phyloP scores from a whole-genome alignment of 805 yeast species.

The Starmerella sirachaensis region DNA sequence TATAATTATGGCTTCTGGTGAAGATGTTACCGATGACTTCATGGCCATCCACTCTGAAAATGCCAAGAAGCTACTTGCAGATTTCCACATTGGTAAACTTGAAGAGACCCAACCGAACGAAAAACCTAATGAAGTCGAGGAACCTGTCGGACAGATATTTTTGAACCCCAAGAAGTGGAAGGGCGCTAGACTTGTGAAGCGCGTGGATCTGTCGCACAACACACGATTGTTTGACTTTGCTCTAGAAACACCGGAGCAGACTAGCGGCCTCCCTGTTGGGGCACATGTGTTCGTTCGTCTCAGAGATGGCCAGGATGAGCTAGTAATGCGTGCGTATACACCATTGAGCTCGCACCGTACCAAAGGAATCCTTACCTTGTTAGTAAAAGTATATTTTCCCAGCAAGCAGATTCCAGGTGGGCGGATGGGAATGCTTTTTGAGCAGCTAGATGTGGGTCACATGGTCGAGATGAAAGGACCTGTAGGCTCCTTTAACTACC shows the following conservation, averaged over 20 bases:
- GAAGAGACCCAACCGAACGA: constrained; percentile 24
- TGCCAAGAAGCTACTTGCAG: constrained; percentile 66
- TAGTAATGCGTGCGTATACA: constrained; percentile 30
- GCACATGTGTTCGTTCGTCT: constrained; percentile 27
- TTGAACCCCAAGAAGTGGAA: constrained; percentile 29
- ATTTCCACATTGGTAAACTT: constrained; percentile 23
- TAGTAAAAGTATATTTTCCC: constrained; percentile 30
- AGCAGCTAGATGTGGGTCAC: constrained; percentile 22
- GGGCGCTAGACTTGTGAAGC: constrained; percentile 20
- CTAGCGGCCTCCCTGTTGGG: constrained; percentile 29
- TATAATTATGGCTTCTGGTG: constrained; percentile 38
- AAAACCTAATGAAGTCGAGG: constrained; percentile 26
- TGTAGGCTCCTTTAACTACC: constrained; percentile 27
- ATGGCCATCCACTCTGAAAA: constrained; percentile 52
- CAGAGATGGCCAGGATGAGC: constrained; percentile 22
- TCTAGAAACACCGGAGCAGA: constrained; percentile 27
- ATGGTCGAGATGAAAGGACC: constrained; percentile 28
- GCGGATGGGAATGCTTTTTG: constrained; percentile 26
- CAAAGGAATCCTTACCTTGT: constrained; percentile 26
- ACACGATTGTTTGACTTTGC: constrained; percentile 26
- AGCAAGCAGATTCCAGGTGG: constrained; percentile 28
- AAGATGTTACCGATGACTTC: constrained; percentile 34
- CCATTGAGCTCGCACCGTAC: constrained; percentile 27
- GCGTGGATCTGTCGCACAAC: constrained; percentile 25
- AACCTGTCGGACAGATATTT: constrained; percentile 17